Evolutionary conservation across 176 grass and related monocot genomes (phyloP).

Genomic region (Phoenix dactylifera): DNA sequence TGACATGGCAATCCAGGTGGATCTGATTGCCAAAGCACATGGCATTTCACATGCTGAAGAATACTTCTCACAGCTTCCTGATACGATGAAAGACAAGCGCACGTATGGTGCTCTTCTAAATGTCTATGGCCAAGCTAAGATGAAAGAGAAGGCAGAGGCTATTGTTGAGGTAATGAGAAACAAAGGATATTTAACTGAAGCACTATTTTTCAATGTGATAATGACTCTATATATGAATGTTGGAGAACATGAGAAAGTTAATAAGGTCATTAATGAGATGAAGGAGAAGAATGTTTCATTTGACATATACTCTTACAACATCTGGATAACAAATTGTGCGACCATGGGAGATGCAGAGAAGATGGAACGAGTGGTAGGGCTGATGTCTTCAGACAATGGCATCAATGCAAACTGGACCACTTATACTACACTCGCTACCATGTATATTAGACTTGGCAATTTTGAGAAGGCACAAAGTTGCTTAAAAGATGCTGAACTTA

Average conservation of each 20-base stretch:
- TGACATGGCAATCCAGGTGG: constrained; percentile 83
- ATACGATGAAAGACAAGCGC: constrained; percentile 63
- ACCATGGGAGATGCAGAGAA: constrained; percentile 49
- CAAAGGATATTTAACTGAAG: constrained; percentile 57
- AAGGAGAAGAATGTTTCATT: constrained; percentile 50
- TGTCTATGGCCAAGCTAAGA: constrained; percentile 60
- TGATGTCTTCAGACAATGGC: constrained; percentile 54
- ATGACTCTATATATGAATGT: constrained; percentile 79
- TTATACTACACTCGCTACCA: constrained; percentile 76
- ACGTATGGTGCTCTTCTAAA: constrained; percentile 80
- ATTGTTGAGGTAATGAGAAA: constrained; percentile 52
- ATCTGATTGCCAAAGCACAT: constrained; percentile 63
- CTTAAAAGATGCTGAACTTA: constrained; percentile 73
- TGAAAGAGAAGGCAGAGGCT: constrained; percentile 68
- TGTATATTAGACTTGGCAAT: constrained; percentile 56
- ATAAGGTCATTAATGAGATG: constrained; percentile 55
- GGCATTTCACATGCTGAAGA: constrained; percentile 58
- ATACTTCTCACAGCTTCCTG: constrained; percentile 56
- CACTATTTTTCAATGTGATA: constrained; percentile 74
- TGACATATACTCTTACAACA: constrained; percentile 71
- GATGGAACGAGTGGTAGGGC: constrained; percentile 53
- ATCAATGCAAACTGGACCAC: constrained; percentile 87
- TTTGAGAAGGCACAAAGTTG: constrained; percentile 66
- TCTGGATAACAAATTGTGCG: constrained; percentile 66
- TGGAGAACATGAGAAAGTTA: constrained; percentile 48